Percentiles rank a stretch among this genome's conserved stretches.
Evolutionary conservation across 2,329 filamentous ascomycete species (phyloP).

Genomic region (Penicillium rolfsii): DNA sequence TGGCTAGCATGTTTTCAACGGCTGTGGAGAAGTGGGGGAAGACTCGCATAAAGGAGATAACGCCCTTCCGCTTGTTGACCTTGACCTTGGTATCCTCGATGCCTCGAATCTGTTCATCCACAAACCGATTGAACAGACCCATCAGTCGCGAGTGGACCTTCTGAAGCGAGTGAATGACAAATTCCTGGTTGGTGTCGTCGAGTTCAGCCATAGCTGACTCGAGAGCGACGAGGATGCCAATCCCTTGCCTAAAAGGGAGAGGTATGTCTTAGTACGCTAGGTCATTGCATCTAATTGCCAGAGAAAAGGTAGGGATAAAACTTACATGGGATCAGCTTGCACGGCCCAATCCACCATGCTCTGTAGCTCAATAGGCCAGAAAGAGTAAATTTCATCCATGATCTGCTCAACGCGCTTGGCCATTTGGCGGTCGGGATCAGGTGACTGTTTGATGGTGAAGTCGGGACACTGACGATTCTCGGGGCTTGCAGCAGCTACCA

Average conservation of each 20-base stretch:
- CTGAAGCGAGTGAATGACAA: conserved; percentile 76
- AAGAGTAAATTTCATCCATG: conserved; percentile 87
- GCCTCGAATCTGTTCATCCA: conserved; percentile 91
- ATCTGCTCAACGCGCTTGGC: conserved; percentile 81
- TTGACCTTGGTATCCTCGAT: conserved; percentile 99
- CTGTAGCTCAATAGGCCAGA: conserved; percentile 77
- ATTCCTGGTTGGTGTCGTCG: conserved; percentile 91
- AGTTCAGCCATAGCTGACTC: conserved; percentile 79
- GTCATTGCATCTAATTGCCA: background rate
- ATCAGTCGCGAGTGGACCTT: conserved; percentile 76
- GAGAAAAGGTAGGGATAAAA: conserved; percentile 28
- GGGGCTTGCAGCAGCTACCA: conserved; percentile 68
- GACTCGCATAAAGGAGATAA: conserved; percentile 91
- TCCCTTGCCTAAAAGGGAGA: conserved; percentile 70
- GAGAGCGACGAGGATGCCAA: conserved; percentile 79
- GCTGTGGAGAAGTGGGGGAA: conserved; percentile 85
- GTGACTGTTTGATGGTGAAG: conserved; percentile 72
- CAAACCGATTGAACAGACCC: conserved; percentile 79
- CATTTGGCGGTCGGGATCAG: conserved; percentile 85
- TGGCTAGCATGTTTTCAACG: conserved; percentile 79
- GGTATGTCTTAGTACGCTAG: conserved; percentile 25
- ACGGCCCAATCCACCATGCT: conserved; percentile 82
- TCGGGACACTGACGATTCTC: conserved; percentile 72
- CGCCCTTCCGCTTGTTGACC: conserved; percentile 96
- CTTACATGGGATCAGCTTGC: conserved; percentile 77